phyloP scores from a whole-genome alignment of 2,329 filamentous ascomycete species.

The Talaromyces sp. region DNA sequence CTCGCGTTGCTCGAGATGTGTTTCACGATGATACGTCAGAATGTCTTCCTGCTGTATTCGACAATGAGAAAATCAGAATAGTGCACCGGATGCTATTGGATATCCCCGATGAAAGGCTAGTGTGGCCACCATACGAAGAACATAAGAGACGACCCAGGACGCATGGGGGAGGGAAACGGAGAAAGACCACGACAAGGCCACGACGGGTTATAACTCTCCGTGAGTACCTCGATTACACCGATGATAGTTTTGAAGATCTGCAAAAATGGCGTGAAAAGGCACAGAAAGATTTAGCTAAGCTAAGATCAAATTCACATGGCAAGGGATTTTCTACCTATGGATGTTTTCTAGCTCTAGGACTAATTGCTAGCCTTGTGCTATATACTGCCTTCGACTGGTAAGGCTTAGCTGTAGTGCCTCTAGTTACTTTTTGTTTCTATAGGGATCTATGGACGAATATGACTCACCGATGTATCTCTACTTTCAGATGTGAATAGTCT shows the following conservation, averaged over 20 bases:
- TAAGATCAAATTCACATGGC: background rate
- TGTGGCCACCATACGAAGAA: background rate
- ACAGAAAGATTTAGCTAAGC: background rate
- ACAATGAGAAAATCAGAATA: background rate
- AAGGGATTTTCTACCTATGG: background rate
- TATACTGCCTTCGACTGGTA: background rate
- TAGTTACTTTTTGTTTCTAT: background rate
- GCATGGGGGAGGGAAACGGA: background rate
- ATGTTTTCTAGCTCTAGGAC: background rate
- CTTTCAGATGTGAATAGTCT: too few relatives aligned
- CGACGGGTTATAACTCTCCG: background rate
- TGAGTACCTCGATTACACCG: background rate
- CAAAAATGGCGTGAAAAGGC: background rate
- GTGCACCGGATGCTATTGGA: background rate
- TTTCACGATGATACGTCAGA: background rate
- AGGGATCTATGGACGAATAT: background rate
- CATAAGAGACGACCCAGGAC: background rate
- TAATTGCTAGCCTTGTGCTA: background rate
- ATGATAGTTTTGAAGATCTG: background rate
- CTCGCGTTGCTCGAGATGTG: background rate
- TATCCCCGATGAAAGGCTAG: background rate
- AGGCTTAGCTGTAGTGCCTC: background rate
- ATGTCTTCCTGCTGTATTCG: background rate
- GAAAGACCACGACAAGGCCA: background rate
- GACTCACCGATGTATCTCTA: background rate